These are phyloP conservation scores for Trypanosoma congolense DNA, from an alignment of 208 protist genomes.

Conservation along the genomic window DNA sequence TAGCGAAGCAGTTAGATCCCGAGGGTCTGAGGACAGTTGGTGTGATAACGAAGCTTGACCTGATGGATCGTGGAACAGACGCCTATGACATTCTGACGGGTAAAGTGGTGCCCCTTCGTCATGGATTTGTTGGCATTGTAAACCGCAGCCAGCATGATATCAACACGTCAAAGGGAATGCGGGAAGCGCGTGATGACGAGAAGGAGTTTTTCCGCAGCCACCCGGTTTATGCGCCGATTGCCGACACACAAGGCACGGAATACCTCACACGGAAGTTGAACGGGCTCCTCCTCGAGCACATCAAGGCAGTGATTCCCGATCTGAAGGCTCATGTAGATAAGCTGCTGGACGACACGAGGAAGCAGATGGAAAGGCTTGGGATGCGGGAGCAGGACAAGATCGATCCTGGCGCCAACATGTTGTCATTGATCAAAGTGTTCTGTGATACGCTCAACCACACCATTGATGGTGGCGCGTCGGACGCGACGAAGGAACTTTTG, in stretches of 20 bases:
- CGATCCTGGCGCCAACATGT: constrained; percentile 76
- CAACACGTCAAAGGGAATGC: constrained; percentile 85
- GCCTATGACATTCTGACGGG: constrained; percentile 94
- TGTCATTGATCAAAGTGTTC: constrained; percentile 87
- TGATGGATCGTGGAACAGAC: constrained; percentile 99
- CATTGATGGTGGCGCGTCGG: constrained; percentile 91
- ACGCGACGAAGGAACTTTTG: constrained; percentile 90
- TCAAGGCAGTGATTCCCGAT: constrained; percentile 91
- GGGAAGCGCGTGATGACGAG: constrained; percentile 85
- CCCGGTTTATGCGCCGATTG: constrained; percentile 87
- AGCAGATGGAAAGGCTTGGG: constrained; percentile 88
- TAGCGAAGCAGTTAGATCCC: constrained; percentile 97
- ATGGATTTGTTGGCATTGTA: constrained; percentile 98
- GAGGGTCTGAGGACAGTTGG: constrained; percentile 97
- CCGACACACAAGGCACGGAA: constrained; percentile 80
- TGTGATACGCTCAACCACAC: constrained; percentile 85
- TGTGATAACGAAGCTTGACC: constrained; percentile 98
- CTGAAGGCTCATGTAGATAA: constrained; percentile 90
- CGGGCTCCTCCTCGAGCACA: constrained; percentile 93
- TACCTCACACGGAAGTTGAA: constrained; percentile 91
- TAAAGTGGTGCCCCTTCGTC: constrained; percentile 88
- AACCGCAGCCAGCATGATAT: constrained; percentile 98
- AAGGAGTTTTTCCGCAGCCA: constrained; percentile 91
- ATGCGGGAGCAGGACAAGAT: constrained; percentile 82
- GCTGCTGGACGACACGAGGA: constrained; percentile 77